Percentiles rank a stretch among this genome's conserved stretches.
Conservation (phyloP, 768 basidiomycete genomes). For the Mycena pura region DNA sequence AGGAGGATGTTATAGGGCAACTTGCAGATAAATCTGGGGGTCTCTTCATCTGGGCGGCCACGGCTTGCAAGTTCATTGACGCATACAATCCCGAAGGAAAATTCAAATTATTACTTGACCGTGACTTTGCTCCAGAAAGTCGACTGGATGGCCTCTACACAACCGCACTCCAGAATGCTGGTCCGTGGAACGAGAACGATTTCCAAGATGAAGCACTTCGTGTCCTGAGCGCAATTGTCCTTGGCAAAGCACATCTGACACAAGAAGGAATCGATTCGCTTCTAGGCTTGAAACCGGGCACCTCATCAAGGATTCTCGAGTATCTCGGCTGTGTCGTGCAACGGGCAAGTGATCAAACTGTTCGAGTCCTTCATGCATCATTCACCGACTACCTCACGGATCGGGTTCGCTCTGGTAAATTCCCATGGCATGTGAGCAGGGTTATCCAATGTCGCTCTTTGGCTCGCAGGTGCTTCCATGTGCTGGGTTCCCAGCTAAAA, state of each 20-base stretch:
- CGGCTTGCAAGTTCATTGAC: conserved; percentile 25
- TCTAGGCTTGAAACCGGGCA: no score
- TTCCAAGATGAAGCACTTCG: background rate
- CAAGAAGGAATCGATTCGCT: no score
- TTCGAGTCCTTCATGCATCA: no score
- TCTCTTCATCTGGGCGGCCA: conserved; percentile 33
- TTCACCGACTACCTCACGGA: no score
- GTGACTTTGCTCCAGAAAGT: background rate
- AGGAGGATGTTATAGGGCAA: conserved; percentile 1
- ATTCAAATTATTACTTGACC: background rate
- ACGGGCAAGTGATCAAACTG: no score
- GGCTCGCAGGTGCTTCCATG: no score
- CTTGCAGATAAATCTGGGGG: conserved; percentile 18
- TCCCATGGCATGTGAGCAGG: no score
- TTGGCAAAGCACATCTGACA: background rate
- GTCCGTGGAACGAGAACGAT: background rate
- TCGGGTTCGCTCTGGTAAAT: no score
- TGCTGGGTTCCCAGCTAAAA: no score
- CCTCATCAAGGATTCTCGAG: no score
- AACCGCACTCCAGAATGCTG: background rate
- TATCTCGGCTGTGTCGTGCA: no score
- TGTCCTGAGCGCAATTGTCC: background rate
- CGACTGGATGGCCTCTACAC: background rate
- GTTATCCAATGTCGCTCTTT: no score
- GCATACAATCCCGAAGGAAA: background rate